phyloP scores from a whole-genome alignment of 768 basidiomycete species.

The Amanita pseudoporphyria region DNA sequence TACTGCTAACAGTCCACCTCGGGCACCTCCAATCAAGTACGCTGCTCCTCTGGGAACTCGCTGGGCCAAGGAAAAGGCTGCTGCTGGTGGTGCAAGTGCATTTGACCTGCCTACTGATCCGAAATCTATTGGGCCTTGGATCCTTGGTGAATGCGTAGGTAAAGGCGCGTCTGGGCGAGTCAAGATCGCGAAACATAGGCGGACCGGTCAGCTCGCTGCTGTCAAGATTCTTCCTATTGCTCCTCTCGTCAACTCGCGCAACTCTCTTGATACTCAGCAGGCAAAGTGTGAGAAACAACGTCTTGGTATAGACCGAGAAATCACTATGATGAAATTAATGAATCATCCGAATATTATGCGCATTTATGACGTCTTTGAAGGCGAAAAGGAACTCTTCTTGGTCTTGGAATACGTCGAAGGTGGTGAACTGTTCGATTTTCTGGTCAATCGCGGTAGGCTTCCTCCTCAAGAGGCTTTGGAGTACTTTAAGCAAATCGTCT shows the following conservation, averaged over 20 bases:
- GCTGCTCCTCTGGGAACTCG: constrained; percentile 64
- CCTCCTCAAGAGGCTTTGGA: constrained; percentile 73
- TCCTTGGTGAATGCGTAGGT: constrained; percentile 88
- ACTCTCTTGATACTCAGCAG: constrained; percentile 52
- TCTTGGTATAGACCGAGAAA: constrained; percentile 86
- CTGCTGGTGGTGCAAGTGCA: constrained; percentile 59
- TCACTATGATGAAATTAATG: constrained; percentile 99
- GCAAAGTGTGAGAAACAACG: constrained; percentile 74
- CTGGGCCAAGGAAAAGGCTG: constrained; percentile 83
- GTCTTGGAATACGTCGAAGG: constrained; percentile 94
- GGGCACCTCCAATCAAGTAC: constrained; percentile 66
- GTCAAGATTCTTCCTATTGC: constrained; percentile 91
- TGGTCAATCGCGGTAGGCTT: constrained; percentile 82
- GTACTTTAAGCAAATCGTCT: constrained; percentile 94
- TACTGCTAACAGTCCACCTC: constrained; percentile 48
- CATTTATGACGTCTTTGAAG: constrained; percentile 94
- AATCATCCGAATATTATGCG: constrained; percentile 95
- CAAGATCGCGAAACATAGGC: constrained; percentile 81
- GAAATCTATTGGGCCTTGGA: constrained; percentile 82
- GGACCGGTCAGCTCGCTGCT: constrained; percentile 86
- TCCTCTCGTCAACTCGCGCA: constrained; percentile 64
- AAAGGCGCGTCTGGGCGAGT: constrained; percentile 93
- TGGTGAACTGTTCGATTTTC: constrained; percentile 94
- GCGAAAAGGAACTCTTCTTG: constrained; percentile 82
- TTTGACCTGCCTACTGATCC: constrained; percentile 84